phyloP scores from a whole-genome alignment of 257 asterid genomes.

The Perilla frutescens region DNA sequence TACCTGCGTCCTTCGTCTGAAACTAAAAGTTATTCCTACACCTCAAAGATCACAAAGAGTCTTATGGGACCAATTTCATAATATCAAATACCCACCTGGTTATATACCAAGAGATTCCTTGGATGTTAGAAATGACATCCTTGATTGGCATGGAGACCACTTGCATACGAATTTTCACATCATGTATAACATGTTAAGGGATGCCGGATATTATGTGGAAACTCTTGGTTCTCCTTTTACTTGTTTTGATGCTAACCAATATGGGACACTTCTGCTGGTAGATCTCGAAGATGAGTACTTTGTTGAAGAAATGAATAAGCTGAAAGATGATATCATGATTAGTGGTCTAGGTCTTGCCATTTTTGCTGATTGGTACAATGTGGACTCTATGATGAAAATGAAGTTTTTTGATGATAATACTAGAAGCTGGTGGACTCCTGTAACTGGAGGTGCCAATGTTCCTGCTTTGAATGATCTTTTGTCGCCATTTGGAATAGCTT shows the following conservation, averaged over 20 bases:
- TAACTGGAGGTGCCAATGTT: slow-evolving; percentile 94
- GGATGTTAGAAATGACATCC: slow-evolving; percentile 96
- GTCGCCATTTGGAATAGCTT: slow-evolving; percentile 94
- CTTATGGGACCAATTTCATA: slow-evolving; percentile 98
- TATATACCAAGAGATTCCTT: slow-evolving; percentile 97
- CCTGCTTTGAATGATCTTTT: slow-evolving; percentile 96
- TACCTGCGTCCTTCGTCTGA: slow-evolving; percentile 75
- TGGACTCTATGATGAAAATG: slow-evolving; percentile 97
- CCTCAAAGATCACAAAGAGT: slow-evolving; percentile 86
- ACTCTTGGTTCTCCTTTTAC: slow-evolving; percentile 98
- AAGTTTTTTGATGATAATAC: slow-evolving; percentile 97
- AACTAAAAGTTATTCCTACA: slow-evolving; percentile 82
- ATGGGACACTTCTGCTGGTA: slow-evolving; percentile 92
- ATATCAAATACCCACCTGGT: slow-evolving; percentile 97
- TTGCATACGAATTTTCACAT: slow-evolving; percentile 95
- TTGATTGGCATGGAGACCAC: slow-evolving; percentile 99
- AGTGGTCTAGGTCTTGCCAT: slow-evolving; percentile 84
- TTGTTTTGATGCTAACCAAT: slow-evolving; percentile 92
- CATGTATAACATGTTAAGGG: slow-evolving; percentile 94
- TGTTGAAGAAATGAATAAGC: slow-evolving; percentile 74
- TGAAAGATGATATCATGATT: slow-evolving; percentile 78
- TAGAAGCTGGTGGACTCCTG: slow-evolving; percentile 99
- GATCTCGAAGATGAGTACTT: slow-evolving; percentile 98
- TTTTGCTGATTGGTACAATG: slow-evolving; percentile 98
- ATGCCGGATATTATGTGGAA: slow-evolving; percentile 93